phyloP scores from a whole-genome alignment of 352 stramenopile species.

The Globisporangium solare region DNA sequence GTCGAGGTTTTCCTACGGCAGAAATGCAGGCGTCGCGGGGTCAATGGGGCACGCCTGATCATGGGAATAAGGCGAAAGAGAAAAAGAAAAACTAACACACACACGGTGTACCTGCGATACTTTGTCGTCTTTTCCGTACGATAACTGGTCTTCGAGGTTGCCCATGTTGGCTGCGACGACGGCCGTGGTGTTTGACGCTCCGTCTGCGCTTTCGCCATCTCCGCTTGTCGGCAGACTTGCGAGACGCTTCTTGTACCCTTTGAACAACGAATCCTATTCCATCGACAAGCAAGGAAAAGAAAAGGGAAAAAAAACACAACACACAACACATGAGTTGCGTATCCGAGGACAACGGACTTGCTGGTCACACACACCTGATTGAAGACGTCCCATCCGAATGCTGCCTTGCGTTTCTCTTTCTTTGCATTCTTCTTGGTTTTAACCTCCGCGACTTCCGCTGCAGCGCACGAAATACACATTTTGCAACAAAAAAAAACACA shows the following conservation, averaged over 20 bases:
- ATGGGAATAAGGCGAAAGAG: too few relatives aligned
- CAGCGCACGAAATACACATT: constrained; percentile 4
- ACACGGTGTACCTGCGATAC: constrained; percentile 50
- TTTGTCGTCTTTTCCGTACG: constrained; percentile 59
- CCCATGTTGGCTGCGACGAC: constrained; percentile 10
- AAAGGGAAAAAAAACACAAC: not conserved
- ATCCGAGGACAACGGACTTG: too few relatives aligned
- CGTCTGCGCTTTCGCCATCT: constrained; percentile 7
- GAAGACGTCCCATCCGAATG: constrained; percentile 83
- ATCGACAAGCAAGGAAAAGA: not conserved
- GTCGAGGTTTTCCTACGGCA: constrained; percentile 49
- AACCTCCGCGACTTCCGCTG: constrained; percentile 44
- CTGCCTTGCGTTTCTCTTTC: constrained; percentile 77
- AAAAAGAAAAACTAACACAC: too few relatives aligned
- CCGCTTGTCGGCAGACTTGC: constrained; percentile 42
- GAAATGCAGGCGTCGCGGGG: not conserved
- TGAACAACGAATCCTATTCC: constrained; percentile 67
- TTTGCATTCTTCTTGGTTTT: constrained; percentile 65
- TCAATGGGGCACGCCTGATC: not conserved
- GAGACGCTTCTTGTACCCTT: constrained; percentile 82
- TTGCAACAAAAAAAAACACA: too few relatives aligned
- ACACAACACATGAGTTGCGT: not conserved
- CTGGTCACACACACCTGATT: constrained; percentile 47
- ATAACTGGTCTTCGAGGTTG: constrained; percentile 49
- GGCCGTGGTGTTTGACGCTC: constrained; percentile 7